Evolutionary conservation across 2,329 filamentous ascomycete species (phyloP), one percentile per base, ranked within the genome.

Genomic region (Phyllosticta citriasiana): DNA sequence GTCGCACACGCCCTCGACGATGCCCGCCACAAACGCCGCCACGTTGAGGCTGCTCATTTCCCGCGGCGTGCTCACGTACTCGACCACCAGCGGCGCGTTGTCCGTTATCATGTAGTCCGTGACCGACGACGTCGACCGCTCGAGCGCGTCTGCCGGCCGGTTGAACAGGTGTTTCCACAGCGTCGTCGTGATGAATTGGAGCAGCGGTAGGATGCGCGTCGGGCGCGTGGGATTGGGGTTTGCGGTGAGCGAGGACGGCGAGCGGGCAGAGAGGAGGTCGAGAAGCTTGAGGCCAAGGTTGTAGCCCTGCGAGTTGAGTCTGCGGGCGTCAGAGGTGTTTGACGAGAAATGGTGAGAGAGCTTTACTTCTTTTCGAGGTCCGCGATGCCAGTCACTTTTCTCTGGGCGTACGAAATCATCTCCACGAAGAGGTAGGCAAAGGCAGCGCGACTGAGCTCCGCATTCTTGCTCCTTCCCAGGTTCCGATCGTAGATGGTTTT

Each of bases 21-120:
- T 88, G 19, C 94, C 94, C 0, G 94, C 94, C 22, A 96, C 91
- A 72, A 89, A 99, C 9, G 94, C 94, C 19, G 93, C 94, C 75
- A 93, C 97, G 74, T 97, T 97, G 70, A 99, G 81, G 82, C 94
- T 89, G 76, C 84, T 91, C 89, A 99, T 96, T 77, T 99, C 94
- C 70, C 88, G 88, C 16, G 94, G 94, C 59, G 97, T 88, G 68
- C 86, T 91, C 71, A 99, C 88, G 77, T 94, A 97, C 64, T 88
- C 87, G 76, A 97, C 97, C 50, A 97, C 93, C 57, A 97, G 81
- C 24, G 94, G 94, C 73, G 97, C 94, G 76, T 99, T 97, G 77
- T 99, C 94, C 69, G 92, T 90, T 69, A 99, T 94, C 93, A 99
- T 97, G 80, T 97, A 99, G 79, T 97, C 93, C 68, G 94, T 91